phyloP scores from a whole-genome alignment of 257 asterid species.

The Euphrasia confusa region DNA sequence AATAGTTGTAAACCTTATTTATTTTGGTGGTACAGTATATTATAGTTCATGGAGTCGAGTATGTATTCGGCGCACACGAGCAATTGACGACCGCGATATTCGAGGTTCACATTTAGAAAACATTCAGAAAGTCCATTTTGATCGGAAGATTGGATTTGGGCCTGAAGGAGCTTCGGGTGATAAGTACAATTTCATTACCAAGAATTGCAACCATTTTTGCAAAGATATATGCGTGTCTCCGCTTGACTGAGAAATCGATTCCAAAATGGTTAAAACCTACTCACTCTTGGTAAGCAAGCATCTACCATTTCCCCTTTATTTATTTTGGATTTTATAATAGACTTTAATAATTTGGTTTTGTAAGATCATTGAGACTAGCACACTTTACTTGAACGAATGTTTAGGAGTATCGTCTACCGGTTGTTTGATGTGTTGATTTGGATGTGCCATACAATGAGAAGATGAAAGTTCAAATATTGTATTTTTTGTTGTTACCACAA shows the following conservation, averaged over 20 bases:
- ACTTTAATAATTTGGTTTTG: no score
- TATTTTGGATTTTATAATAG: no score
- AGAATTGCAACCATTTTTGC: constrained; percentile 71
- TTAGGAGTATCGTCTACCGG: no score
- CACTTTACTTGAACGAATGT: no score
- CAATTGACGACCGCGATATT: constrained; percentile 57
- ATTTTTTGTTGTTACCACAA: no score
- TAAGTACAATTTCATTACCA: constrained; percentile 60
- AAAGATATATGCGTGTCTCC: constrained; percentile 43
- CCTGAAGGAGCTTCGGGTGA: constrained; percentile 47
- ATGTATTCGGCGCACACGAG: constrained; percentile 75
- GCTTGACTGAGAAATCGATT: constrained; percentile 51
- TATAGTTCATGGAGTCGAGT: constrained; percentile 61
- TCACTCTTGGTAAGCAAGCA: constrained; percentile 29
- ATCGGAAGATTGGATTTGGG: constrained; percentile 56
- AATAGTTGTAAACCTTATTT: neutral
- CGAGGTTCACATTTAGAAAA: constrained; percentile 70
- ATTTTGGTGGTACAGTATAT: no score
- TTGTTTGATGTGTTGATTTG: no score
- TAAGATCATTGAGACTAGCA: no score
- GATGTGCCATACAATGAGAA: no score
- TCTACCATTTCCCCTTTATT: neutral
- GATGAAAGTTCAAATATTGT: no score
- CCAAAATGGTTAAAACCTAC: constrained; percentile 69
- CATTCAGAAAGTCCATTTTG: no score